A percentile compares a stretch with the other conserved stretches of the same genome.
Evolutionary conservation across 345 rosid species (phyloP).

Genomic region (Xanthoceras sorbifolium): DNA sequence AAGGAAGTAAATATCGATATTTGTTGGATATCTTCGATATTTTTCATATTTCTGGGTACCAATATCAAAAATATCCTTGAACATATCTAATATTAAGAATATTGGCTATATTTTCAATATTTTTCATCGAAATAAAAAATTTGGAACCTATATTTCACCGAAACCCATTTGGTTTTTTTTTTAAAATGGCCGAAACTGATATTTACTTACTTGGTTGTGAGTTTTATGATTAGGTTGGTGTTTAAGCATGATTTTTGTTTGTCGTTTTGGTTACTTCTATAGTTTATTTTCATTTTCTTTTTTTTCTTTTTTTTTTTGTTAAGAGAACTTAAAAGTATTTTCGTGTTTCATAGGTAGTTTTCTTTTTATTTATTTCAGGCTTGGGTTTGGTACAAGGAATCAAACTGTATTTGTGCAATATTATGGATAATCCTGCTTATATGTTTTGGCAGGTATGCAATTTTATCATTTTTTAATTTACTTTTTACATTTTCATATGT

Average conservation of each 20-base stretch:
- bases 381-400: constrained; percentile 79
- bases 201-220: too few relatives aligned
- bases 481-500: not conserved
- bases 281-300: not conserved
- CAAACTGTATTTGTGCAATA: constrained; percentile 40
- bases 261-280: not conserved
- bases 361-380: constrained; percentile 36
- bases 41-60: too few relatives aligned
- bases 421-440: constrained; percentile 67
- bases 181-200: too few relatives aligned
- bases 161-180: too few relatives aligned
- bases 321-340: not conserved
- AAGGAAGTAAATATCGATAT: too few relatives aligned
- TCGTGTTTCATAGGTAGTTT: not conserved
- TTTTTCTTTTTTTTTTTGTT: not conserved
- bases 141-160: too few relatives aligned
- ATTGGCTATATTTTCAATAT: too few relatives aligned
- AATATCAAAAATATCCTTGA: too few relatives aligned
- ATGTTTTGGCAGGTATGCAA: constrained; percentile 63
- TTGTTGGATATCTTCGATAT: too few relatives aligned
- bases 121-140: too few relatives aligned
- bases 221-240: not conserved
- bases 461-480: not conserved
- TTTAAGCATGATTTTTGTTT: not conserved
- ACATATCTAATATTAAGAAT: too few relatives aligned